phyloP scores from a whole-genome alignment of 768 basidiomycete genomes.

The Lentinula detonsa region DNA sequence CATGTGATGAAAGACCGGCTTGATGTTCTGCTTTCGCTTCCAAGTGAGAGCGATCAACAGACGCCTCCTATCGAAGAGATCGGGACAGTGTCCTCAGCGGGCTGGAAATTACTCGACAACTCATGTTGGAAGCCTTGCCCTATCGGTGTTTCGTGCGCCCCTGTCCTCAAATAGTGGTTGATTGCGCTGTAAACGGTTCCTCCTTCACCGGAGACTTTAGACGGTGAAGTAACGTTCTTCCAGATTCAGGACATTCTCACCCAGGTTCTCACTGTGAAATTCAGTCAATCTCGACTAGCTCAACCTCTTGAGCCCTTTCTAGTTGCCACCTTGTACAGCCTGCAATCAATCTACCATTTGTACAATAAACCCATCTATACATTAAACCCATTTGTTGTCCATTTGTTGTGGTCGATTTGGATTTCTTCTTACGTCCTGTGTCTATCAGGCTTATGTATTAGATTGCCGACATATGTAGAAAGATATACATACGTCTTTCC shows the following conservation, averaged over 20 bases:
- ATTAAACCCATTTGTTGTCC: neutral
- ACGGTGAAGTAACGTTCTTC: too few relatives aligned
- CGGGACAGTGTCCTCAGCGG: constrained; percentile 19
- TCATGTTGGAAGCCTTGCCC: constrained; percentile 60
- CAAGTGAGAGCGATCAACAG: constrained; percentile 4
- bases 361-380: too few relatives aligned
- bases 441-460: neutral
- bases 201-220: too few relatives aligned
- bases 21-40: constrained; percentile 22
- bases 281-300: too few relatives aligned
- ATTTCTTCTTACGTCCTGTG: neutral
- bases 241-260: too few relatives aligned
- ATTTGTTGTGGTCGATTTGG: neutral
- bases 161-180: neutral
- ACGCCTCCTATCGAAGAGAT: neutral
- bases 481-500: neutral
- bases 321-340: too few relatives aligned
- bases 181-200: too few relatives aligned
- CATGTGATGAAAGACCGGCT: constrained; percentile 52
- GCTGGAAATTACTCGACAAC: constrained; percentile 49
- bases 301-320: too few relatives aligned
- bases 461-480: neutral
- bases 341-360: too few relatives aligned
- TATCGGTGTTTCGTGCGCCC: constrained; percentile 46
- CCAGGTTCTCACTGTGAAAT: too few relatives aligned